A percentile compares a stretch with the other conserved stretches of the same genome.
Evolutionary conservation across 345 rosid species (phyloP).

Genomic region (Boechera divaricarpa): DNA sequence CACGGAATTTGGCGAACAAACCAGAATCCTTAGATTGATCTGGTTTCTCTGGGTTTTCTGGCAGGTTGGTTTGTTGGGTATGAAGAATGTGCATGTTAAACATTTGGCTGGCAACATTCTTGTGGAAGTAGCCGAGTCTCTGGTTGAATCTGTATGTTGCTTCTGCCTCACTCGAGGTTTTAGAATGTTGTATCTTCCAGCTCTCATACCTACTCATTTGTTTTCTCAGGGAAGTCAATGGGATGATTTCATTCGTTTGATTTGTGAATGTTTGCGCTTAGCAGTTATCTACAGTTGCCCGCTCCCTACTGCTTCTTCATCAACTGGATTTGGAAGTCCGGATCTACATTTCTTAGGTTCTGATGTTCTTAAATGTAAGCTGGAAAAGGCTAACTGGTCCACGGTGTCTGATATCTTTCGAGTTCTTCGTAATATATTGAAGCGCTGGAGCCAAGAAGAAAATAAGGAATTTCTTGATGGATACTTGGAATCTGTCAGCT

Average conservation of each 20-base stretch:
- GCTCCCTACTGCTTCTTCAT: conserved; percentile 34
- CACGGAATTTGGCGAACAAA: neutral
- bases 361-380: conserved; percentile 47
- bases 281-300: conserved; percentile 43
- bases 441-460: conserved; percentile 62
- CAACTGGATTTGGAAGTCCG: conserved; percentile 29
- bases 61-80: conserved; percentile 59
- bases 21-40: conserved; percentile 4
- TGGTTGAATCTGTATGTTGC: conserved; percentile 58
- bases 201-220: conserved; percentile 10
- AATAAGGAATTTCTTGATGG: conserved; percentile 53
- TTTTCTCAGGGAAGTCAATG: conserved; percentile 60
- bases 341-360: conserved; percentile 37
- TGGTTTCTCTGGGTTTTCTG: conserved; percentile 13
- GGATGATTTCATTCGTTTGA: conserved; percentile 50
- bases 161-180: conserved; percentile 10
- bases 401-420: conserved; percentile 57
- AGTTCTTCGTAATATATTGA: conserved; percentile 62
- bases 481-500: conserved; percentile 52
- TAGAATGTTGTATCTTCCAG: neutral
- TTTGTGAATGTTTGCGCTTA: conserved; percentile 58
- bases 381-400: conserved; percentile 63
- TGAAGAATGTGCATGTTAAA: conserved; percentile 56
- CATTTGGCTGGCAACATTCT: conserved; percentile 72
- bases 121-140: conserved; percentile 52